Percentiles rank a stretch among this genome's conserved stretches.
Evolutionary conservation across 257 asterid genomes (phyloP).

Genomic region (Scutellaria minor): DNA sequence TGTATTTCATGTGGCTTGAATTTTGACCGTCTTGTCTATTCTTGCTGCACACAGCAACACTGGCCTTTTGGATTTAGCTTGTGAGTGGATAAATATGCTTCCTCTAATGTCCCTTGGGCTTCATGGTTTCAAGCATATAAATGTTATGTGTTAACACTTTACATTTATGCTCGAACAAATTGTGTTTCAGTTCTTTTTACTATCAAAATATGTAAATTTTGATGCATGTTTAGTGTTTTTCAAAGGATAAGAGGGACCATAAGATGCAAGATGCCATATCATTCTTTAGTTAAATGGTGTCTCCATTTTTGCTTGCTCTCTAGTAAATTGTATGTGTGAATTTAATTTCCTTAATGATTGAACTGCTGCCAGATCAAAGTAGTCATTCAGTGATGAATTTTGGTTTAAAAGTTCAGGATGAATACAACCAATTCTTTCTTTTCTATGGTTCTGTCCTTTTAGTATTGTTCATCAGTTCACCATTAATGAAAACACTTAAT

Average conservation of each 20-base stretch:
- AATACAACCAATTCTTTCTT: neutral
- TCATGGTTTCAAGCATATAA: conserved; percentile 8
- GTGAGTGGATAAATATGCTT: conserved; percentile 1
- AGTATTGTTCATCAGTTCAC: conserved; percentile 1
- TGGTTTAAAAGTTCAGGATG: conserved; percentile 2
- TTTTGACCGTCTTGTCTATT: neutral
- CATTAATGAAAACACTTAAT: neutral
- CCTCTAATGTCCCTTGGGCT: conserved; percentile 11
- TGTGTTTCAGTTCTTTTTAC: conserved; percentile 5
- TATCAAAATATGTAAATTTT: neutral
- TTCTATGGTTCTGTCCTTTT: conserved; percentile 3
- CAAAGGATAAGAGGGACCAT: neutral
- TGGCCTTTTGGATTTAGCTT: neutral
- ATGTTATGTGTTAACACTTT: neutral
- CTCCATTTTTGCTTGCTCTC: neutral
- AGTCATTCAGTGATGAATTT: neutral
- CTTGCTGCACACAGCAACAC: conserved; percentile 3
- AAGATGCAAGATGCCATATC: neutral
- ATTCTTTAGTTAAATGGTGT: conserved; percentile 17
- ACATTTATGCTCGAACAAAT: neutral
- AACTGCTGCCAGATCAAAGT: neutral
- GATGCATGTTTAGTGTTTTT: neutral
- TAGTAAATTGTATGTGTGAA: neutral
- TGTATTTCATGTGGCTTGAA: neutral
- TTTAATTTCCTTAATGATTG: neutral